Base-by-base conservation (phyloP, 371 early-diverging fungal species). In the Syncephalastrum monosporum region DNA sequence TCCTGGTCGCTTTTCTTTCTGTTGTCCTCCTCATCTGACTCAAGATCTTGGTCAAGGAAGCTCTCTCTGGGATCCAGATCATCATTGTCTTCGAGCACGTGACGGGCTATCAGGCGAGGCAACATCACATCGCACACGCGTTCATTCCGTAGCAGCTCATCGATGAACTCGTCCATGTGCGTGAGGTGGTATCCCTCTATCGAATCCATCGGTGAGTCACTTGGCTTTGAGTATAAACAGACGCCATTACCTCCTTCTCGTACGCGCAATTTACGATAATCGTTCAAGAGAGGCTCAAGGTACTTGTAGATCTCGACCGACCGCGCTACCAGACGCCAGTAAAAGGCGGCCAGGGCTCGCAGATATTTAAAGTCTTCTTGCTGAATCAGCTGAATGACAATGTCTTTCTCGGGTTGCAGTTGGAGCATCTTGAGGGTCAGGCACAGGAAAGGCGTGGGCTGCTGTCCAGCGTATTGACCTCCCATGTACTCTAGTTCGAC, bases 121-220 rank as follows among this genome's bases (percentile, higher is more conserved):
- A 98, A 71, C 25, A 92, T 91, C 5, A 91, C 87, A 71, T 91
- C 93, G 62, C 93, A 97, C 0, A 92, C 91, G 44, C 92, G 84
- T 8, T 91, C 87, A 25, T 91, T 83, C 14, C 72, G 71, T 46
- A 98, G 74, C 33, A 98, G 72, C 21, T 83, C 74, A 65, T 97
- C 97, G 21, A 96, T 84, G 63, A 97, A 93, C 63, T 91, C 89
- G 63, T 98, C 98, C 89, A 98, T 89, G 59, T 83, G 77, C 1
- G 87, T 85, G 7, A 98, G 67, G 10, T 64, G 58, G 65, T 81
- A 82, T 1, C 80, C 82, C 33, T 72, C 86, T 77, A 73, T 53
- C 51, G 13, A 69, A 82, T 80, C 50, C 17, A 53, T 21, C 21
- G 2, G 21, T 57, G 27, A 53, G 55, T 24, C 79, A 56, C 48